Conservation (phyloP, 1,284 basidiomycete species). For the Fistulina hepatica region DNA sequence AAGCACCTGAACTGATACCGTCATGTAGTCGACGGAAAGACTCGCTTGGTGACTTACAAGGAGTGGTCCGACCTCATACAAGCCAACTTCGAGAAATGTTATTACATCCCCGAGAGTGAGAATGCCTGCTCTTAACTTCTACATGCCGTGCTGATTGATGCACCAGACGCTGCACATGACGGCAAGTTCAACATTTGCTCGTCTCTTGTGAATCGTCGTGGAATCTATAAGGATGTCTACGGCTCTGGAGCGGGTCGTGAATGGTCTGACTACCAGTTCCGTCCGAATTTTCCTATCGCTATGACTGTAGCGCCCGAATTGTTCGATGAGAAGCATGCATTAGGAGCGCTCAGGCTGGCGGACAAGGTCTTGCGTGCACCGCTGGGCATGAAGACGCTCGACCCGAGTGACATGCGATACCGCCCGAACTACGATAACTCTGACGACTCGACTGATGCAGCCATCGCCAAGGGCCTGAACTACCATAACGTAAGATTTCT, state of each 20-base stretch:
- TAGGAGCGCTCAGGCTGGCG: conserved; percentile 66
- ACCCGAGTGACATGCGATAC: conserved; percentile 78
- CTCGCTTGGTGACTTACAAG: conserved; percentile 73
- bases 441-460: conserved; percentile 74
- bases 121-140: conserved; percentile 6
- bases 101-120: conserved; percentile 79
- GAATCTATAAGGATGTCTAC: conserved; percentile 98
- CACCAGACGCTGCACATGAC: conserved; percentile 62
- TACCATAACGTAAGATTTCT: conserved; percentile 57
- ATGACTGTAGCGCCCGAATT: conserved; percentile 97
- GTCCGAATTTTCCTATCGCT: conserved; percentile 88
- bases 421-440: conserved; percentile 85
- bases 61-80: conserved; percentile 87
- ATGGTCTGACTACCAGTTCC: conserved; percentile 95
- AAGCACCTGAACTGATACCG: conserved; percentile 6
- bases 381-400: conserved; percentile 90
- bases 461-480: conserved; percentile 85
- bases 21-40: conserved; percentile 56
- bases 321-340: conserved; percentile 74
- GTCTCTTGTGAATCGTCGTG: conserved; percentile 74
- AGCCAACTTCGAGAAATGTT: conserved; percentile 79
- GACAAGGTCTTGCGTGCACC: conserved; percentile 73
- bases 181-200: conserved; percentile 61
- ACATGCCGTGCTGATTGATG: conserved; percentile 5
- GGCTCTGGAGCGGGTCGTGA: conserved; percentile 79